These are phyloP conservation scores for Polygonum maritimum DNA, from an alignment of 148 eudicot genomes.

Conservation along the genomic window DNA sequence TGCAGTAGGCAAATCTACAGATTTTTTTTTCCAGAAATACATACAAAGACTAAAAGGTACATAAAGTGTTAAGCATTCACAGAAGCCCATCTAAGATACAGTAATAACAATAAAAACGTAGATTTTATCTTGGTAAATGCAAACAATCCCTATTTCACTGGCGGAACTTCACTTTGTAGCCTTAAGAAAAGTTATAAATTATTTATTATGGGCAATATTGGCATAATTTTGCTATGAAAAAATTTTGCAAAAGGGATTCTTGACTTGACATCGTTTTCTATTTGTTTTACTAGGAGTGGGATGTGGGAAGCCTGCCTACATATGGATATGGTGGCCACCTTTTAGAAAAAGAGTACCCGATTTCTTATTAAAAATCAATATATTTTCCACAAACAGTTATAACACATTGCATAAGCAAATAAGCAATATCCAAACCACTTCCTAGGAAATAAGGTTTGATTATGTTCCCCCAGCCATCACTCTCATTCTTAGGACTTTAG, in stretches of 20 bases:
- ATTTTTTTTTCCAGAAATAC: too few relatives aligned
- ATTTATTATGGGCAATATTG: background rate
- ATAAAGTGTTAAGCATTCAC: too few relatives aligned
- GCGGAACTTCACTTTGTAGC: background rate
- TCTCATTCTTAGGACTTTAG: background rate
- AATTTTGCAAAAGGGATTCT: too few relatives aligned
- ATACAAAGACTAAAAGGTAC: too few relatives aligned
- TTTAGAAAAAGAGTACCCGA: background rate
- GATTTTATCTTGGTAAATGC: background rate
- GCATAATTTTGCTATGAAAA: background rate
- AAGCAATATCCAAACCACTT: slow-evolving; percentile 1
- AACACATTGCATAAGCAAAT: background rate
- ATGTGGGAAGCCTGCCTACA: background rate
- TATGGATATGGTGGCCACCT: background rate
- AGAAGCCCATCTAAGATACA: too few relatives aligned
- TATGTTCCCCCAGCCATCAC: background rate
- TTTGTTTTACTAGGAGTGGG: background rate
- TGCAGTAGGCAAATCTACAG: too few relatives aligned
- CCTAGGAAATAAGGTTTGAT: background rate
- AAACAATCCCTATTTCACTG: background rate
- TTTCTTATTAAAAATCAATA: background rate
- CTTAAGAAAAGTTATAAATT: background rate
- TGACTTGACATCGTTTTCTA: too few relatives aligned
- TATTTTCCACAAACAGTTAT: background rate
- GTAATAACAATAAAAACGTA: too few relatives aligned